Percentiles rank a stretch among this genome's conserved stretches.
Conservation (phyloP, 495 filamentous ascomycete genomes). For the Xylaria curta region DNA sequence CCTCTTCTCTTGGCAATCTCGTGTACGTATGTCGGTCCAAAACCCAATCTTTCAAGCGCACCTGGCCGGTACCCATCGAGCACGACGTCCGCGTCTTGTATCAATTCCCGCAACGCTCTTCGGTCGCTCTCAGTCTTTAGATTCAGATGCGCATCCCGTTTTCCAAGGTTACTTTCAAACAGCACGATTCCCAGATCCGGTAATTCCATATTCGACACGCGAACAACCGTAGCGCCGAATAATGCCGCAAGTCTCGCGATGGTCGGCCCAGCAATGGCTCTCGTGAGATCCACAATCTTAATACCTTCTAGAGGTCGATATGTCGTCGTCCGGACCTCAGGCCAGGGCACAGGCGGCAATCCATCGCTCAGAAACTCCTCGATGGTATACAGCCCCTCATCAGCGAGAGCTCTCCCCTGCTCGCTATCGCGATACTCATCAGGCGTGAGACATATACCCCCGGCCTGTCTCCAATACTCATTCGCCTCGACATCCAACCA, state of each 20-base stretch:
- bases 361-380: slow-evolving; percentile 38
- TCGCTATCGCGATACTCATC: slow-evolving; percentile 55
- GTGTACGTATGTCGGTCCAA: slow-evolving; percentile 56
- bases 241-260: slow-evolving; percentile 61
- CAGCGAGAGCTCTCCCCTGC: slow-evolving; percentile 58
- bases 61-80: slow-evolving; percentile 63
- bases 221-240: slow-evolving; percentile 66
- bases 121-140: slow-evolving; percentile 53
- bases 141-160: slow-evolving; percentile 61
- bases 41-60: slow-evolving; percentile 58
- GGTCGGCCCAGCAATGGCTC: slow-evolving; percentile 66
- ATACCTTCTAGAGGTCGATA: slow-evolving; percentile 60
- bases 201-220: slow-evolving; percentile 61
- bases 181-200: slow-evolving; percentile 55
- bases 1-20: slow-evolving; percentile 54
- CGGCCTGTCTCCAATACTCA: slow-evolving; percentile 58
- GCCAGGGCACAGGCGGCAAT: slow-evolving; percentile 45
- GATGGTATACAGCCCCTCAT: slow-evolving; percentile 57
- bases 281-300: slow-evolving; percentile 65
- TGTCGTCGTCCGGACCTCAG: slow-evolving; percentile 43
- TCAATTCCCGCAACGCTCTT: slow-evolving; percentile 48
- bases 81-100: slow-evolving; percentile 62
- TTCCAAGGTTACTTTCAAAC: slow-evolving; percentile 62
- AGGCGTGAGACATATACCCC: slow-evolving; percentile 54
- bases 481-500: slow-evolving; percentile 54